Base-by-base conservation (phyloP, 768 basidiomycete species). In the Tylopilus plumbeoviolaceoides region DNA sequence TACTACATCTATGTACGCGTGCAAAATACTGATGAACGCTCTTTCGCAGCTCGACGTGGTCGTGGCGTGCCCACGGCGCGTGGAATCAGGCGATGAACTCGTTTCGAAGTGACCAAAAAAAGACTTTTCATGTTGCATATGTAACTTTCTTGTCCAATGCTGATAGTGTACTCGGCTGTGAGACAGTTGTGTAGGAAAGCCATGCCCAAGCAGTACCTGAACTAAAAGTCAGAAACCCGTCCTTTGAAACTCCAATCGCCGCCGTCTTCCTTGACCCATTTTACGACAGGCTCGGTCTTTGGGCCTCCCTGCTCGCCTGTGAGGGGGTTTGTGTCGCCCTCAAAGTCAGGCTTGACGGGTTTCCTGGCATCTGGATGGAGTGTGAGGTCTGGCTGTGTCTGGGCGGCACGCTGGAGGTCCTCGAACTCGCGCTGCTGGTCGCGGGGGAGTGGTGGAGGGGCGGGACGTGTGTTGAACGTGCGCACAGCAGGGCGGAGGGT, bases 161-260 rank as follows among this genome's bases (percentile, higher is more conserved):
- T 48, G 50, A 47, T 36, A 51, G 51, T 56, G 48, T 55, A 54
- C 31, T 36, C 33, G 33, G 41, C 14, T 11, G 30, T 4, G 17
- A 15, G 14, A 10, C 20, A 15, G 1, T 21, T 36, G 30, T 36
- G 6, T 17, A 18, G 11, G 4, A n/a, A 30, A 9, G 20, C 14
- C 14, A 9, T 30, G 9, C 1, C 30, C 30, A 30, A 30, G 9
- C 7, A 15, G 41, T 46, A 55, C 58, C 60, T 51, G 45, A 21
- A 23, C 57, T 68, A 93, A 70, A 93, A 93, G 73, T 93, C 91
- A 18, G 89, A 89, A 25, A 91, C 91, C 21, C 90, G 77, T 11
- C 92, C 92, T 61, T 89, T 91, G 73, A 86, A 90, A 59, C 90
- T 94, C 92, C 92, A 95, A 63, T 94, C 92, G 3, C 87, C 87